Evolutionary conservation across 768 basidiomycete genomes (phyloP), one percentile per base, ranked within the genome.

Genomic region (Trametopsis cervina): DNA sequence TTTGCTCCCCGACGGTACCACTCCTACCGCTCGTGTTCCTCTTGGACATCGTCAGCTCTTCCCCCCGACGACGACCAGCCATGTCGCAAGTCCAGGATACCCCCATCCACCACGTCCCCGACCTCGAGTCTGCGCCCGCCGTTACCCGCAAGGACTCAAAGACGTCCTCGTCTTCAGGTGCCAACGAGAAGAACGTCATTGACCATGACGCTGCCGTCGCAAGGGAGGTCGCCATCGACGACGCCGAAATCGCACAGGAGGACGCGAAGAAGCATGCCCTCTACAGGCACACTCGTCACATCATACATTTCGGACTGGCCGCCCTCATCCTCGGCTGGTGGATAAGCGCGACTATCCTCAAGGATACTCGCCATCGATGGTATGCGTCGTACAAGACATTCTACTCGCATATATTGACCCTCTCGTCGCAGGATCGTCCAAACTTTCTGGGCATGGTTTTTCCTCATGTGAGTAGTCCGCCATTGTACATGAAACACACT

Each of bases 371-470:
- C 44, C 81, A 78, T 63, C 73, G 86, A 69, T 92, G 89, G 86
- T 78, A 66, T 51, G 23, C 43, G 50, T n/a, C n/a, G n/a, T n/a
- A 23, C 54, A 38, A n/a, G n/a, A n/a, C n/a, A n/a, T n/a, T n/a
- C n/a, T 56, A 24, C 48, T 51, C 29, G 29, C 29, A 33, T 43
- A 40, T 20, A 40, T 26, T 20, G 21, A 38, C 47, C 18, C 5
- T 24, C 29, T 27, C 37, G 24, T 37, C 48, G 6, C 45, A 87
- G 85, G 87, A 76, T 90, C 52, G 83, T 85, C 7, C 86, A 89
- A 64, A 85, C 87, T 0, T 36, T 90, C 29, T 85, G 84, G 56
- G 85, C 89, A 2, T 93, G 90, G 89, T 78, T 79, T 46, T 89
- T 91, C 69, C 70, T 91, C 54, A 54, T 77, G 84, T 84, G 56